Conservation (phyloP, 1,139 yeast genomes). For the Oligophagozyma castellii region DNA sequence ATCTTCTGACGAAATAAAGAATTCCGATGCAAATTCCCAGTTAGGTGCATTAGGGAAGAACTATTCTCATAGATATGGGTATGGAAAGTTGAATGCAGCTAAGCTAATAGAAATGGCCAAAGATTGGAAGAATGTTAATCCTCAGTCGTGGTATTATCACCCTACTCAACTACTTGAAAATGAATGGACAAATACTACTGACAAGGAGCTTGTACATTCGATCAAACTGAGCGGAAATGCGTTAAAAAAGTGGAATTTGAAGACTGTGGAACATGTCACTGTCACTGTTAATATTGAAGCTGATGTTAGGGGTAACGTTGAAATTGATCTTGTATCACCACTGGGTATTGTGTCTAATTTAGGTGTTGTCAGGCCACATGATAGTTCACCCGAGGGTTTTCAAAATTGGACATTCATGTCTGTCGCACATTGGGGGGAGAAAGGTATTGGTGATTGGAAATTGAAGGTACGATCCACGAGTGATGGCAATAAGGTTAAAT, state of each 20-base stretch:
- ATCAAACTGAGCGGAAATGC: slow-evolving; percentile 38
- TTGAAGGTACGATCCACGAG: slow-evolving; percentile 42
- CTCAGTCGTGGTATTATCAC: slow-evolving; percentile 72
- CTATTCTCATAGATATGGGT: slow-evolving; percentile 83
- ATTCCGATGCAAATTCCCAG: slow-evolving; percentile 61
- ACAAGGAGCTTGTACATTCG: slow-evolving; percentile 27
- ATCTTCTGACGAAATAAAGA: slow-evolving; percentile 57
- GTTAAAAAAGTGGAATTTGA: slow-evolving; percentile 44
- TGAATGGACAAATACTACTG: slow-evolving; percentile 14
- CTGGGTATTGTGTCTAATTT: slow-evolving; percentile 57
- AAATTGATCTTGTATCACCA: slow-evolving; percentile 60
- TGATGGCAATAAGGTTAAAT: slow-evolving; percentile 31
- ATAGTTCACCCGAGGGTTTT: slow-evolving; percentile 47
- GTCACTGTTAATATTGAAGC: slow-evolving; percentile 63
- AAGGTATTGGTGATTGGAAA: slow-evolving; percentile 73
- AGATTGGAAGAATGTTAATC: slow-evolving; percentile 73
- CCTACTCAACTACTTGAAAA: slow-evolving; percentile 15
- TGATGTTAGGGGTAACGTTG: slow-evolving; percentile 54
- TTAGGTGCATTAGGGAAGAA: slow-evolving; percentile 37
- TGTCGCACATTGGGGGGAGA: slow-evolving; percentile 98
- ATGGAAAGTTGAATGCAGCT: slow-evolving; percentile 83
- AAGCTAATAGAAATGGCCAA: slow-evolving; percentile 60
- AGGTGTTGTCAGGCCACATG: slow-evolving; percentile 57
- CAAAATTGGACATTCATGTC: slow-evolving; percentile 86
- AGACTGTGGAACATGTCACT: slow-evolving; percentile 73